Evolutionary conservation across 306 rosid genomes (phyloP).

Genomic region (Potentilla sterilis): DNA sequence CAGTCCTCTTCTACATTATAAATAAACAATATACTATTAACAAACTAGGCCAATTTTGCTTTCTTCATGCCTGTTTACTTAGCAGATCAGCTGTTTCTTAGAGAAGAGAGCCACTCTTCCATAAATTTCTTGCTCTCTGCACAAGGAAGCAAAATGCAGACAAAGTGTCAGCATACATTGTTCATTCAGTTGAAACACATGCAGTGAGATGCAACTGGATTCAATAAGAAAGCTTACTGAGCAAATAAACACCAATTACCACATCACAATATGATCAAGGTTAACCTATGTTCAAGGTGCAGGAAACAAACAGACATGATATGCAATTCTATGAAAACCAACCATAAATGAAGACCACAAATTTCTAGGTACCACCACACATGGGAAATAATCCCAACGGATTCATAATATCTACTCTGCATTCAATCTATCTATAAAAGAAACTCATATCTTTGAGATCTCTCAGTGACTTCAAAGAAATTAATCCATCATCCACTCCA

Average conservation of each 20-base stretch:
- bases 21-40: neutral
- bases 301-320: neutral
- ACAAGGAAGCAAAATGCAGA: constrained; percentile 28
- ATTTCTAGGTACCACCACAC: neutral
- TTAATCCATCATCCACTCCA: neutral
- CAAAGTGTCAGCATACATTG: constrained; percentile 11
- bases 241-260: neutral
- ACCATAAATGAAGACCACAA: neutral
- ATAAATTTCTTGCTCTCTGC: constrained; percentile 79
- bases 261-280: neutral
- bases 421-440: neutral
- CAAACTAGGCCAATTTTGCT: neutral
- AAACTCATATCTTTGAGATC: neutral
- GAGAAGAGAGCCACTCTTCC: constrained; percentile 81
- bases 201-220: neutral
- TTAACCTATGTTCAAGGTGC: neutral
- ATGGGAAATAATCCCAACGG: neutral
- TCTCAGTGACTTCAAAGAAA: neutral
- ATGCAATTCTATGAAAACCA: neutral
- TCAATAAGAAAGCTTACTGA: neutral
- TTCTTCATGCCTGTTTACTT: neutral
- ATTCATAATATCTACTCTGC: neutral
- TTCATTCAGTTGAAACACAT: neutral
- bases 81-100: constrained; percentile 56
- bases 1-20: neutral